A percentile compares a stretch with the other conserved stretches of the same genome.
phyloP scores from a whole-genome alignment of 2,329 filamentous ascomycete species.

The Alternaria hordeiaustralica region DNA sequence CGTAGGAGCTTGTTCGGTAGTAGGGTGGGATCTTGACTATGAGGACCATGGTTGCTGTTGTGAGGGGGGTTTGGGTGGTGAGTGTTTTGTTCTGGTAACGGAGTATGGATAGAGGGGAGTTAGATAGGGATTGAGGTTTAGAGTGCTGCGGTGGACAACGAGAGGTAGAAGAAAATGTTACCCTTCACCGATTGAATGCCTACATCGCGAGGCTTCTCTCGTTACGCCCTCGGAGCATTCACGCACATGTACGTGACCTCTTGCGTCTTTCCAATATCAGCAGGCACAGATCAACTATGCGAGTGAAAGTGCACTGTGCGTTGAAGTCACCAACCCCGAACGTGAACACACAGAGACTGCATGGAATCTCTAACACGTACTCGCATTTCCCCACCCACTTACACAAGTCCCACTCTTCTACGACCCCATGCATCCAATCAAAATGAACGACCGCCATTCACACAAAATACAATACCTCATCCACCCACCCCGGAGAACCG shows the following conservation, averaged over 20 bases:
- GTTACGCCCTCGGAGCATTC: background rate
- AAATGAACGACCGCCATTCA: background rate
- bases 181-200: background rate
- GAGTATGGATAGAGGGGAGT: background rate
- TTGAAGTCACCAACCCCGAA: background rate
- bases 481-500: background rate
- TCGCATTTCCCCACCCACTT: background rate
- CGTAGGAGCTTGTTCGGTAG: background rate
- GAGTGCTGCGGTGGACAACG: background rate
- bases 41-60: background rate
- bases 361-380: too few relatives aligned
- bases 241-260: background rate
- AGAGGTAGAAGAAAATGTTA: background rate
- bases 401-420: background rate
- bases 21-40: constrained; percentile 1
- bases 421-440: background rate
- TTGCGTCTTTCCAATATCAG: background rate
- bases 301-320: background rate
- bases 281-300: background rate
- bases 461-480: background rate
- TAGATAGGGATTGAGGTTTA: background rate
- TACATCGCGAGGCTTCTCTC: background rate
- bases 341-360: background rate
- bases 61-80: background rate
- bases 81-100: background rate